A percentile compares a stretch with the other conserved stretches of the same genome.
These are phyloP conservation scores for Eimeria necatrix DNA, from an alignment of 169 alveolate species.

Conservation along the genomic window DNA sequence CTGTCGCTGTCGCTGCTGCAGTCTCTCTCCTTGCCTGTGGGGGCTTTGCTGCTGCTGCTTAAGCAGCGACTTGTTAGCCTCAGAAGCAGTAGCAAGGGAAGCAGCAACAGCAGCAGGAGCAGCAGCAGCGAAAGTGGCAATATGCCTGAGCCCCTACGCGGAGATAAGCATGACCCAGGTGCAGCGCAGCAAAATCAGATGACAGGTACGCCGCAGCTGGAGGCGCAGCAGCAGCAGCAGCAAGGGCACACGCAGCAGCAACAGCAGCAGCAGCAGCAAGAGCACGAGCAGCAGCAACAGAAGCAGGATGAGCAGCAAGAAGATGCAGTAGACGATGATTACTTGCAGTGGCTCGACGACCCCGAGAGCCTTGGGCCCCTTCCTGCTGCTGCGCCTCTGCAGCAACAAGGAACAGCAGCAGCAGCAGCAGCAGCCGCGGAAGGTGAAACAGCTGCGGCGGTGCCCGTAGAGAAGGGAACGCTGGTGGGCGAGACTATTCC, in stretches of 20 bases:
- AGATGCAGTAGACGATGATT: neutral
- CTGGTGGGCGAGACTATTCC: too few species aligned
- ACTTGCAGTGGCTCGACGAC: neutral
- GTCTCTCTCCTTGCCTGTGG: neutral
- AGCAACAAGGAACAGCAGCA: neutral
- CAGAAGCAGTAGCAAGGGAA: conserved; percentile 3
- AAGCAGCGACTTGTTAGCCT: neutral
- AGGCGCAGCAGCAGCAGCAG: conserved; percentile 35
- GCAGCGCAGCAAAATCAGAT: neutral
- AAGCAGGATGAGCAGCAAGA: neutral
- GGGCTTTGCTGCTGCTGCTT: conserved; percentile 4
- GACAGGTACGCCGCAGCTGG: neutral
- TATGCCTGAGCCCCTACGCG: neutral
- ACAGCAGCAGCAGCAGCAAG: conserved; percentile 6
- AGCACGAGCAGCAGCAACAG: neutral
- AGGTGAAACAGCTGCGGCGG: neutral
- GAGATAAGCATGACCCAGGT: neutral
- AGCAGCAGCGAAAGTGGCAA: neutral
- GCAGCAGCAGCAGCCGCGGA: neutral
- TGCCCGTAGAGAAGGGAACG: too few species aligned
- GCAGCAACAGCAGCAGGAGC: neutral
- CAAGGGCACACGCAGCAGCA: conserved; percentile 15
- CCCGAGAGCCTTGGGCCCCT: too few species aligned
- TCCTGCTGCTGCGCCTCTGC: neutral
- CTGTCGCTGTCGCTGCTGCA: conserved; percentile 5